Evolutionary conservation across 345 rosid genomes (phyloP), one percentile per base, ranked within the genome.

Genomic region (Camelina sativa): DNA sequence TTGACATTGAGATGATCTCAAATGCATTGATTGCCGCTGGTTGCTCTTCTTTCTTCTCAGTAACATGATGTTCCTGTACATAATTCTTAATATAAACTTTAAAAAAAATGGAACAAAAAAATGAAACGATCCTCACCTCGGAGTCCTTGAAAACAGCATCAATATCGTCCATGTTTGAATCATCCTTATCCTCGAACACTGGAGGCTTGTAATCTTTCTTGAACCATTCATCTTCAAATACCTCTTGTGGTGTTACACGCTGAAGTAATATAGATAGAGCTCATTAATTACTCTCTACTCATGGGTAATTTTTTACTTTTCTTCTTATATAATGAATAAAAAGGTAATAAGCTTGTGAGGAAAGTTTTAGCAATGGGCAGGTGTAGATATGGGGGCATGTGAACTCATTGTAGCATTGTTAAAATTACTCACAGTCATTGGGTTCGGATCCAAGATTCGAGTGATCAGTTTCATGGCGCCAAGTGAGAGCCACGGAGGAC

Each of bases 141-240:
- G 94, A 85, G 78, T 95, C 97, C 84, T 88, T 86, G 43, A 95
- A 95, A 79, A 95, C 96, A 63, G 99, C 97, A 73, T 92, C 96
- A 23, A 95, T 85, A 63, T 95, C 97, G 67, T 92, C 97, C 85
- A 88, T 79, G 80, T 79, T 90, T 32, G 91, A 74, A 63, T 86
- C 79, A 61, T 84, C 83, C 62, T 85, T 88, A 83, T 95, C 99
- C 64, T 86, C 87, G 54, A 92, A 95, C 28, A 92, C 84, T 4
- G 99, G 90, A 38, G 91, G 87, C 82, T 88, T 86, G 65, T 90
- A 92, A 81, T 62, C 89, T 85, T 86, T 90, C 78, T 88, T 90
- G 74, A 95, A 95, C 99, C 99, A 95, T 75, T 82, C 86, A 80
- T 92, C 88, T 81, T 86, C 89, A 65, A 95, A 82, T 44, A 92